Percentiles rank a stretch among this genome's conserved stretches.
Conservation (phyloP, 352 stramenopile species). For the Pythium pyrilobum region DNA sequence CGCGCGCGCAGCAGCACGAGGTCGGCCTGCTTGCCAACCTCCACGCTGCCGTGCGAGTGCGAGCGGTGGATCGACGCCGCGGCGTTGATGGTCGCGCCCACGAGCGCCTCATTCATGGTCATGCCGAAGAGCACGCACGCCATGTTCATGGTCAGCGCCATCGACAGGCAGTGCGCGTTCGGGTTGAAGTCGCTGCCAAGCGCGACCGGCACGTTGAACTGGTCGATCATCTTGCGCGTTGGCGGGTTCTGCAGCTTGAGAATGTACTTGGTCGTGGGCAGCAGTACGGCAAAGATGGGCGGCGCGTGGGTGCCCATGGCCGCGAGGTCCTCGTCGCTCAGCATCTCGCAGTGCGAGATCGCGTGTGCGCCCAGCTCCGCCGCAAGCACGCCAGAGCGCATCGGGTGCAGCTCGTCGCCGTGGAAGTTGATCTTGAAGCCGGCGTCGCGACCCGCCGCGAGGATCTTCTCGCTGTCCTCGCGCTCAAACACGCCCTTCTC, state of each 20-base stretch:
- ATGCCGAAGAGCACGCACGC: conserved; percentile 77
- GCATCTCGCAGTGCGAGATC: conserved; percentile 77
- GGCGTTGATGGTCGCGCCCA: conserved; percentile 76
- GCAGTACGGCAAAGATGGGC: conserved; percentile 65
- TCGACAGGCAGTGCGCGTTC: conserved; percentile 83
- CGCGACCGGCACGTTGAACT: conserved; percentile 52
- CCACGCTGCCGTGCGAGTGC: conserved; percentile 66
- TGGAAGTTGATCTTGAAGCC: conserved; percentile 84
- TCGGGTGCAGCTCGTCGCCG: conserved; percentile 69
- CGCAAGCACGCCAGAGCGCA: conserved; percentile 63
- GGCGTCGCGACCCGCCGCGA: conserved; percentile 52
- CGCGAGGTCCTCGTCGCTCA: conserved; percentile 52
- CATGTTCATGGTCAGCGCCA: conserved; percentile 87
- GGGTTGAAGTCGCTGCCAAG: conserved; percentile 84
- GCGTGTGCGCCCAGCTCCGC: conserved; percentile 51
- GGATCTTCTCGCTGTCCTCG: conserved; percentile 66
- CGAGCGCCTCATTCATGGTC: conserved; percentile 85
- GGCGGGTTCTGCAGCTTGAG: conserved; percentile 71
- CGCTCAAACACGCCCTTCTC: conserved; percentile 84
- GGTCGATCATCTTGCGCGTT: conserved; percentile 61
- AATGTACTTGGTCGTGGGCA: conserved; percentile 84
- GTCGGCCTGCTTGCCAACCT: conserved; percentile 73
- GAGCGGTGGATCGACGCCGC: conserved; percentile 75
- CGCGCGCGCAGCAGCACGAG: conserved; percentile 57
- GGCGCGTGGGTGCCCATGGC: conserved; percentile 59